These are phyloP conservation scores for Blastomyces emzantsi DNA, from an alignment of 2,329 filamentous ascomycete species.

Conservation along the genomic window DNA sequence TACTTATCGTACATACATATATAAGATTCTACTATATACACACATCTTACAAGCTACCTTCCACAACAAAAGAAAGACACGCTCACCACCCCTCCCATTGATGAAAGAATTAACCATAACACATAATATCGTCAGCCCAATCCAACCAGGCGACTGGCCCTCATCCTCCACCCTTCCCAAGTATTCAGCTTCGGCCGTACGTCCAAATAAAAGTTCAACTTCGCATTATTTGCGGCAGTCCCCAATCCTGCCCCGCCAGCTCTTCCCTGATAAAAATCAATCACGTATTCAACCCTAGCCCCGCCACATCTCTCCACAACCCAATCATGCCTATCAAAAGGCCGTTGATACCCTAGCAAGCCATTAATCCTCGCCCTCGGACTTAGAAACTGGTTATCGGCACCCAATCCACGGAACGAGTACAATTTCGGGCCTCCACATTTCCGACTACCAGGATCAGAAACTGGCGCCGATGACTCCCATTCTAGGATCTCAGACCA, in stretches of 20 bases:
- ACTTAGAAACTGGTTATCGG: conserved; percentile 52
- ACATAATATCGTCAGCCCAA: conserved; percentile 24
- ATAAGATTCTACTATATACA: conserved; percentile 1
- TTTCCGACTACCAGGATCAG: conserved; percentile 50
- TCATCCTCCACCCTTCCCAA: conserved; percentile 52
- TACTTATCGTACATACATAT: conserved; percentile 11
- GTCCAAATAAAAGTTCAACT: conserved; percentile 56
- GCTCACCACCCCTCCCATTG: not conserved
- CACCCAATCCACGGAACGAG: conserved; percentile 62
- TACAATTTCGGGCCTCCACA: conserved; percentile 74
- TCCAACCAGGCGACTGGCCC: conserved; percentile 42
- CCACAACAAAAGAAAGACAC: not conserved
- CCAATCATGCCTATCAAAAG: conserved; percentile 97
- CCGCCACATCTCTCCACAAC: conserved; percentile 81
- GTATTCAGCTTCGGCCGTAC: conserved; percentile 57
- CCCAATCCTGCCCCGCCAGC: conserved; percentile 31
- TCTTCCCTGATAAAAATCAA: conserved; percentile 89
- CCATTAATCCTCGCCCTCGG: conserved; percentile 77
- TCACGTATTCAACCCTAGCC: conserved; percentile 77
- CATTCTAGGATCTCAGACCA: conserved; percentile 88
- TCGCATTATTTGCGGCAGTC: conserved; percentile 24
- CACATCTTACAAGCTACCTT: not conserved
- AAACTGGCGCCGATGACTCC: conserved; percentile 59
- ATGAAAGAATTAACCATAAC: not conserved
- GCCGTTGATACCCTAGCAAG: conserved; percentile 75